Conservation (phyloP, 176 grass and related monocot species). For the Luzula sylvatica region DNA sequence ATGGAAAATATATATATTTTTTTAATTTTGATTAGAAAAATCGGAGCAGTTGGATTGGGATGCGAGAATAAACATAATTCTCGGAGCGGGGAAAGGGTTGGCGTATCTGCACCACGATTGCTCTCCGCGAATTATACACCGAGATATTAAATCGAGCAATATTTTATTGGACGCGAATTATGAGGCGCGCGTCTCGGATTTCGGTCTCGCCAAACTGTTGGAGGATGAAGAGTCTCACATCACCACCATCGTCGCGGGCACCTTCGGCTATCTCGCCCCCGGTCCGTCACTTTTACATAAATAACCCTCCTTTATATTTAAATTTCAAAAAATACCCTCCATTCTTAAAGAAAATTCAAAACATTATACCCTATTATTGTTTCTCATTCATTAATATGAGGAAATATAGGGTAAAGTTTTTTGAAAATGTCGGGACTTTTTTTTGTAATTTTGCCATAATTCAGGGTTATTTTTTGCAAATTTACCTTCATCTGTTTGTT, state of each 20-base stretch:
- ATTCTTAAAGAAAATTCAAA: no score
- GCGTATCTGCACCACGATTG: slow-evolving; percentile 95
- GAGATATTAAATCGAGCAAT: slow-evolving; percentile 98
- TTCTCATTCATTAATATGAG: no score
- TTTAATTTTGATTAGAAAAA: slow-evolving; percentile 49
- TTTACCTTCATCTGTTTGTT: no score
- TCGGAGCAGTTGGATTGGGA: slow-evolving; percentile 88
- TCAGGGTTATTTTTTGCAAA: no score
- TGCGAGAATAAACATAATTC: slow-evolving; percentile 80
- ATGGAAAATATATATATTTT: no score
- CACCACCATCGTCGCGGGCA: slow-evolving; percentile 97
- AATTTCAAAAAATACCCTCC: no score
- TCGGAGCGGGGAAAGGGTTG: slow-evolving; percentile 94
- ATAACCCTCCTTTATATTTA: not conserved
- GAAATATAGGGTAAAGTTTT: no score
- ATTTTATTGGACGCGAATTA: slow-evolving; percentile 91
- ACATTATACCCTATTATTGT: no score
- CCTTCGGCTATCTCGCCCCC: slow-evolving; percentile 99
- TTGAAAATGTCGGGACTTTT: no score
- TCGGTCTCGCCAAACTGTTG: slow-evolving; percentile 91
- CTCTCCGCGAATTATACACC: slow-evolving; percentile 96
- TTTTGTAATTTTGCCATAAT: no score
- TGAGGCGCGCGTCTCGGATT: slow-evolving; percentile 93
- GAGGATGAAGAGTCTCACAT: slow-evolving; percentile 98
- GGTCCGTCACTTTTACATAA: slow-evolving; percentile 31